phyloP scores from a whole-genome alignment of 2,329 filamentous ascomycete genomes.

The Epichloe elymi region DNA sequence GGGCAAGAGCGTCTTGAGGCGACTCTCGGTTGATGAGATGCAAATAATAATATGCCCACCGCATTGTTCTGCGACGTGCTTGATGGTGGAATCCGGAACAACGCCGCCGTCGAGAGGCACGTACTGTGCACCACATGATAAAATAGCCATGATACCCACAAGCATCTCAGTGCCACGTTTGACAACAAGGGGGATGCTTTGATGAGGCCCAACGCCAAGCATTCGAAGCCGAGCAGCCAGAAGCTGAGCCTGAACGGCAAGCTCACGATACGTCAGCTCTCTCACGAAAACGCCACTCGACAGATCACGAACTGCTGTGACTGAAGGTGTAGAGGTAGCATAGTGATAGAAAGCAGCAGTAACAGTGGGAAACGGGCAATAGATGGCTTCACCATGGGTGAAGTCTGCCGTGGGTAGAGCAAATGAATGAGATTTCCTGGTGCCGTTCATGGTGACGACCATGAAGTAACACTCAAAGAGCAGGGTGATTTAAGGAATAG shows the following conservation, averaged over 20 bases:
- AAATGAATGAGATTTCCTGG: conserved; percentile 4
- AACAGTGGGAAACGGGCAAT: conserved; percentile 24
- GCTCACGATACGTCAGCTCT: conserved; percentile 31
- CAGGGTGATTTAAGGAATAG: not conserved
- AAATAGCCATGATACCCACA: conserved; percentile 40
- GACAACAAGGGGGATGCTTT: conserved; percentile 41
- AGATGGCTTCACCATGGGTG: conserved; percentile 8
- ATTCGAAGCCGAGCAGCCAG: conserved; percentile 26
- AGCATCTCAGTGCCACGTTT: conserved; percentile 43
- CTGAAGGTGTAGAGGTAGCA: conserved; percentile 23
- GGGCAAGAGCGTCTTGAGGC: conserved; percentile 17
- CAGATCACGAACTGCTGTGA: conserved; percentile 25
- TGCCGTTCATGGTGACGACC: conserved; percentile 7
- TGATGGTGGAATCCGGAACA: conserved; percentile 33
- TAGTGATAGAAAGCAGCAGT: conserved; percentile 26
- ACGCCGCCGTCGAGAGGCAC: conserved; percentile 45
- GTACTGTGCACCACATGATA: conserved; percentile 46
- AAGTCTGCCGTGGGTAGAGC: conserved; percentile 5
- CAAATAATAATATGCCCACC: conserved; percentile 32
- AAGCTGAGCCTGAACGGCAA: conserved; percentile 28
- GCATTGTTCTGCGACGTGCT: conserved; percentile 35
- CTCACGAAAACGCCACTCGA: conserved; percentile 12
- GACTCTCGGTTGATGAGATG: conserved; percentile 24
- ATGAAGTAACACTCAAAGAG: conserved; percentile 1
- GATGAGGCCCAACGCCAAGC: conserved; percentile 27